Percentiles rank a stretch among this genome's conserved stretches.
phyloP scores from a whole-genome alignment of 768 basidiomycete species.

The Porphyrellus cyaneotinctus region DNA sequence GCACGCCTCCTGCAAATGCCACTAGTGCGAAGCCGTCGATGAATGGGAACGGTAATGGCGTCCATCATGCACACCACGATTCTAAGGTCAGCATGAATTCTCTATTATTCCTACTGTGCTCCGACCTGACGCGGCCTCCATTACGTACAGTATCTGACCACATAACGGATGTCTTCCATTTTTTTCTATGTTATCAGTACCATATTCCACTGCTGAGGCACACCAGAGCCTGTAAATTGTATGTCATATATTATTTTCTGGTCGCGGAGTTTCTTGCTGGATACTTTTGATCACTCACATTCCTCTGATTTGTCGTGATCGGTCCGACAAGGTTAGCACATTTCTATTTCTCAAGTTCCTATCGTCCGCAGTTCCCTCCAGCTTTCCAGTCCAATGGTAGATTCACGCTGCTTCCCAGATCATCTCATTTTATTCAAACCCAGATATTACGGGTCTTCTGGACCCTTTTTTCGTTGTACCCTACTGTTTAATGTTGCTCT shows the following conservation, averaged over 20 bases:
- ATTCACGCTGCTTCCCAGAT: slow-evolving; percentile 10
- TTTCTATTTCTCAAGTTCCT: slow-evolving; percentile 15
- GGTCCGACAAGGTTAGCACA: slow-evolving; percentile 9
- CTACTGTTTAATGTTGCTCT: slow-evolving; percentile 2
- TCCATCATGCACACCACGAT: slow-evolving; percentile 17
- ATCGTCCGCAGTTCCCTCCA: neutral
- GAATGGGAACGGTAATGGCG: slow-evolving; percentile 20
- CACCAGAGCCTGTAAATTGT: slow-evolving; percentile 17
- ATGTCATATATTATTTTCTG: slow-evolving; percentile 22
- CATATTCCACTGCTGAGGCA: slow-evolving; percentile 18
- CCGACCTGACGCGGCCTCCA: slow-evolving; percentile 12
- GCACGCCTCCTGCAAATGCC: slow-evolving; percentile 17
- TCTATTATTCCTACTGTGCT: neutral
- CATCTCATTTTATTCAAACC: slow-evolving; percentile 8
- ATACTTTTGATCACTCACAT: slow-evolving; percentile 9
- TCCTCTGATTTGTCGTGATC: slow-evolving; percentile 1
- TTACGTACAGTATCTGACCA: slow-evolving; percentile 23
- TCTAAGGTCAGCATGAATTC: slow-evolving; percentile 13
- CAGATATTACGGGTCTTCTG: slow-evolving; percentile 13
- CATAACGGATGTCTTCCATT: slow-evolving; percentile 7
- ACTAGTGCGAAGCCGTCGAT: slow-evolving; percentile 5
- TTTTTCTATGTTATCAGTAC: slow-evolving; percentile 23
- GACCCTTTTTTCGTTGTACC: slow-evolving; percentile 11
- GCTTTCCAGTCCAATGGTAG: slow-evolving; percentile 10
- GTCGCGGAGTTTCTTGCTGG: slow-evolving; percentile 9